Base-by-base conservation (phyloP, 441 rosid genomes). In the Jatropha podagrica region DNA sequence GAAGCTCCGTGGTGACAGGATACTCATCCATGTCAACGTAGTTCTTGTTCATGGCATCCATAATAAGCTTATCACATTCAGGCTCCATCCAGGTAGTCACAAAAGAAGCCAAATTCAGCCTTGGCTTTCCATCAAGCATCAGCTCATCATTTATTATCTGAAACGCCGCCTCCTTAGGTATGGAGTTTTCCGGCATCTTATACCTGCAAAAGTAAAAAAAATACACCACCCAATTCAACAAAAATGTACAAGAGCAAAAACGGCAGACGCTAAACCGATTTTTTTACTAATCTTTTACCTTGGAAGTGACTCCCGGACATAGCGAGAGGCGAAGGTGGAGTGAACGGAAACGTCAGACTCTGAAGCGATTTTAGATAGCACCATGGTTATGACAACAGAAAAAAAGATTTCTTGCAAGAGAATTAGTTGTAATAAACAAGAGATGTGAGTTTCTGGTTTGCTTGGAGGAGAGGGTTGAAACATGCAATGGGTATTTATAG, bases 1-100 rank as follows among this genome's bases (percentile, higher is more conserved):
- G 97, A 13, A 94, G 83, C 86, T 94, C 98, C 4, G 98, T 94
- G 67, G 98, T 94, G 69, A 94, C 95, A 49, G 97, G 98, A 81
- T 94, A 94, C 74, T 92, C 98, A 72, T 92, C 98, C 98, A 94
- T 92, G 81, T 93, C 97, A 15, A 92, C 97, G 44, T 92, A 93
- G 87, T 93, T 93, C 85, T 94, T 94, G 88, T 92, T 94, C 26
- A 91, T 80, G 65, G 98, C 60, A 37, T 81, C 90, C 98, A 92
- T 94, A 23, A 94, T 94, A 66, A 94, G 97, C 91, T 91, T 91
- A 68, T 94, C 90, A 67, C 98, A 94, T 78, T 94, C 97, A 7
- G 98, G 98, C 75, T 94, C 97, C 98, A 94, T 94, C 98, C 98
- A 94, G 7, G 98, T 94, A 0, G 98, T 94, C 63, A 94, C 98